A percentile compares a stretch with the other conserved stretches of the same genome.
Evolutionary conservation across 129 eudicot genomes (phyloP).

Genomic region (Gnaphalium uliginosum): DNA sequence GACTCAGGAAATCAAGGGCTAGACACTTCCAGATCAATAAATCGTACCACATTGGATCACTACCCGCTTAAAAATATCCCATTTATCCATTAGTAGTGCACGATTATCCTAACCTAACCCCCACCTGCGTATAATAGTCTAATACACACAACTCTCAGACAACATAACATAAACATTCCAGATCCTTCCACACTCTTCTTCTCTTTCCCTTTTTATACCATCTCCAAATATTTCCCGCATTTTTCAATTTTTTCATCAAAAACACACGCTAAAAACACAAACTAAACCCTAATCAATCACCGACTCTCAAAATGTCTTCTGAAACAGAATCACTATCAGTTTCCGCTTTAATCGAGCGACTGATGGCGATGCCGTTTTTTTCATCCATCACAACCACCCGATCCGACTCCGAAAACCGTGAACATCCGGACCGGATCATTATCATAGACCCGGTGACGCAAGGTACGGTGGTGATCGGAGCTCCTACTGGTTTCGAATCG

Average conservation of each 20-base stretch:
- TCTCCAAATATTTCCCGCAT: not conserved
- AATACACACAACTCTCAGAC: too few relatives aligned
- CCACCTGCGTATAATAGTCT: not conserved
- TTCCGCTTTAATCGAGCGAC: slow-evolving; percentile 37
- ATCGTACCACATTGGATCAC: slow-evolving; percentile 1
- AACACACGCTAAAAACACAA: not conserved
- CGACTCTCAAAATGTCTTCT: slow-evolving; percentile 38
- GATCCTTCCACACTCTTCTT: slow-evolving; percentile 55
- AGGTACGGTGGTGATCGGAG: slow-evolving; percentile 55
- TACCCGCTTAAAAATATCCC: not conserved
- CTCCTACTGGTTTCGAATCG: slow-evolving; percentile 32
- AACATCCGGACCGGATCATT: slow-evolving; percentile 45
- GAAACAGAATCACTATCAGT: slow-evolving; percentile 22
- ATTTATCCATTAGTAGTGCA: too few relatives aligned
- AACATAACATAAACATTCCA: slow-evolving; percentile 12
- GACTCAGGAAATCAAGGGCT: not conserved
- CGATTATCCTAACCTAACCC: not conserved
- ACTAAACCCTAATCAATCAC: not conserved
- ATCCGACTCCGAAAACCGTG: slow-evolving; percentile 5
- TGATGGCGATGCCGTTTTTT: slow-evolving; percentile 44
- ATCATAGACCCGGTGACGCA: slow-evolving; percentile 56
- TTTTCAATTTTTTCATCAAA: not conserved
- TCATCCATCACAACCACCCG: not conserved
- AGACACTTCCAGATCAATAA: not conserved
- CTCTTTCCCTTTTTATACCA: slow-evolving; percentile 14